A percentile compares a stretch with the other conserved stretches of the same genome.
Evolutionary conservation across 345 rosid species (phyloP).

Genomic region (Sisymbrium altissimum): DNA sequence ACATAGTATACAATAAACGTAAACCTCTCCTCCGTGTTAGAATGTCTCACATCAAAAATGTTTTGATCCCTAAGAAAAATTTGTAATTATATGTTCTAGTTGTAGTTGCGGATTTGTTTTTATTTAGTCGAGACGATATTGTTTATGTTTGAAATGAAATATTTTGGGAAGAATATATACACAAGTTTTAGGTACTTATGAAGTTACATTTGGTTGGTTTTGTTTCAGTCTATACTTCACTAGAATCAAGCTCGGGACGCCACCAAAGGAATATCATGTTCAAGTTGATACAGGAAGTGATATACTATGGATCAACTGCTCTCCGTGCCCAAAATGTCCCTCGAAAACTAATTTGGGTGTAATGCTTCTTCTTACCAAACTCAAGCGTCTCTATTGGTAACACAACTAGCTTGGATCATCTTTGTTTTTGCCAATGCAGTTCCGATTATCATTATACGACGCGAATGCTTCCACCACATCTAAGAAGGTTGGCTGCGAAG

Average conservation of each 20-base stretch:
- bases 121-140: no score
- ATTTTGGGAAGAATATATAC: neutral
- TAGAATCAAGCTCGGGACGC: conserved; percentile 63
- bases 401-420: neutral
- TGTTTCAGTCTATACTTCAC: conserved; percentile 71
- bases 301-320: conserved; percentile 83
- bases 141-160: neutral
- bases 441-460: conserved; percentile 53
- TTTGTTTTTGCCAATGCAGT: conserved; percentile 38
- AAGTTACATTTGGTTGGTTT: conserved; percentile 26
- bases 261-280: conserved; percentile 69
- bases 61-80: no score
- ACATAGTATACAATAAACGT: no score
- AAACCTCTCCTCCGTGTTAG: no score
- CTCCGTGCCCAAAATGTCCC: conserved; percentile 66
- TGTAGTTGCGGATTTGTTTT: no score
- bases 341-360: conserved; percentile 68
- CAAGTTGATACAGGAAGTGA: conserved; percentile 98
- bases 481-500: conserved; percentile 44
- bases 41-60: no score
- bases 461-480: conserved; percentile 46
- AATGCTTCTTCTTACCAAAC: conserved; percentile 42
- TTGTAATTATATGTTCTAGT: neutral
- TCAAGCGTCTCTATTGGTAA: no score
- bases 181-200: neutral